Evolutionary conservation across 371 early-diverging fungal genomes (phyloP).

Genomic region (Mortierella sp.): DNA sequence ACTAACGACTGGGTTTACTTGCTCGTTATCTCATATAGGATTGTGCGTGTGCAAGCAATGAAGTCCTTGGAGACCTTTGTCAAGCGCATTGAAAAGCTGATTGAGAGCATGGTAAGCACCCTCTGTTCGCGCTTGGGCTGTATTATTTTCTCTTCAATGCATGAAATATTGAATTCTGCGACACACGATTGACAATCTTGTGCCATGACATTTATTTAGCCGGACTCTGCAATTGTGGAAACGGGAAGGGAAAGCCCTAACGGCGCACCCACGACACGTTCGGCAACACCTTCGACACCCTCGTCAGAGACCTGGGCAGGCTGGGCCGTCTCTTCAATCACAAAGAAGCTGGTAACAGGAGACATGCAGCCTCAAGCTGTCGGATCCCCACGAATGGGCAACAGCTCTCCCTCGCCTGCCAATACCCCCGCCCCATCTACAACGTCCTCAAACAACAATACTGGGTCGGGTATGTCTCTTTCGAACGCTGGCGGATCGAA

Average conservation of each 20-base stretch:
- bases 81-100: constrained; percentile 73
- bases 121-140: not conserved
- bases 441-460: not conserved
- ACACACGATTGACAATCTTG: not conserved
- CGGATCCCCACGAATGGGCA: constrained; percentile 26
- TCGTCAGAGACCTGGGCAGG: constrained; percentile 75
- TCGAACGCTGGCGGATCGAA: constrained; percentile 17
- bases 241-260: constrained; percentile 48
- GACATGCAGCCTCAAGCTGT: constrained; percentile 53
- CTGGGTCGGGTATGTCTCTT: constrained; percentile 34
- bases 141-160: not conserved
- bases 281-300: constrained; percentile 54
- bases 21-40: constrained; percentile 47
- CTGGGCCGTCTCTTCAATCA: constrained; percentile 83
- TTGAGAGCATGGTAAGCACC: constrained; percentile 75
- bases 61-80: constrained; percentile 78
- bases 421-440: constrained; percentile 37
- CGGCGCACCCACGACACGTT: constrained; percentile 17
- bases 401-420: constrained; percentile 24
- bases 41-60: constrained; percentile 87
- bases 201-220: constrained; percentile 47
- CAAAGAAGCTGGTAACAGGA: constrained; percentile 58
- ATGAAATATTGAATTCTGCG: not conserved
- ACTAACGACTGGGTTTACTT: not conserved
- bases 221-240: constrained; percentile 65